phyloP scores from a whole-genome alignment of 2,329 filamentous ascomycete species.

The Xylariales sp. region DNA sequence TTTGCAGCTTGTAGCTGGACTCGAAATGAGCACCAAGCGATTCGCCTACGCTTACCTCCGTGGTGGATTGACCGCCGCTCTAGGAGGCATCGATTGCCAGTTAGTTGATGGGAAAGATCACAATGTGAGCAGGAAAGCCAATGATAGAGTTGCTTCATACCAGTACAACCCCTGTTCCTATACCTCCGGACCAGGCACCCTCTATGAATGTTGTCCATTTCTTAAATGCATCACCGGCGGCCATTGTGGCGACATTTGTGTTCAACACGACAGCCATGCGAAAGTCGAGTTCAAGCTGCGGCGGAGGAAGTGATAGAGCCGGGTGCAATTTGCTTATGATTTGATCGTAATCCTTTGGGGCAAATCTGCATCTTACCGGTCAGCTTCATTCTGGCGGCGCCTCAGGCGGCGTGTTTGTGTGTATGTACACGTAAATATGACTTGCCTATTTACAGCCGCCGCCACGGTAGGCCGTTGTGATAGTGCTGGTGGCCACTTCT shows the following conservation, averaged over 20 bases:
- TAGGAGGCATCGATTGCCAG: slow-evolving; percentile 11
- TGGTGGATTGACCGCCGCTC: slow-evolving; percentile 22
- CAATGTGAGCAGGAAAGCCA: too few species aligned
- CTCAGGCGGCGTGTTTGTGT: too few species aligned
- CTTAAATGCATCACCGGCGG: slow-evolving; percentile 17
- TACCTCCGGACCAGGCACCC: slow-evolving; percentile 20
- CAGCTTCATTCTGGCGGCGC: too few species aligned
- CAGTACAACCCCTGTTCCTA: slow-evolving; percentile 20
- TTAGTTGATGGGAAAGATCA: neutral
- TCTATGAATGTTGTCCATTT: slow-evolving; percentile 21
- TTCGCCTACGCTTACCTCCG: slow-evolving; percentile 16
- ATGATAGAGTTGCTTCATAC: slow-evolving; percentile 11
- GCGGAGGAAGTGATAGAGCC: slow-evolving; percentile 17
- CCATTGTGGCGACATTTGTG: slow-evolving; percentile 19
- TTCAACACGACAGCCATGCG: slow-evolving; percentile 21
- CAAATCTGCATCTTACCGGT: too few species aligned
- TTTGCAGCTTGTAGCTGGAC: slow-evolving; percentile 19
- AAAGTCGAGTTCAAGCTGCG: slow-evolving; percentile 20
- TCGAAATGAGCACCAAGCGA: slow-evolving; percentile 19
- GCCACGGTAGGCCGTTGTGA: neutral
- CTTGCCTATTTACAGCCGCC: too few species aligned
- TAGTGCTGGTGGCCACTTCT: slow-evolving; percentile 17
- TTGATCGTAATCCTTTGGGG: too few species aligned
- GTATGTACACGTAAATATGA: too few species aligned
- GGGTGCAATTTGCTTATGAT: slow-evolving; percentile 15